phyloP scores from a whole-genome alignment of 371 early-diverging fungal species.

The Mortierella sp. region DNA sequence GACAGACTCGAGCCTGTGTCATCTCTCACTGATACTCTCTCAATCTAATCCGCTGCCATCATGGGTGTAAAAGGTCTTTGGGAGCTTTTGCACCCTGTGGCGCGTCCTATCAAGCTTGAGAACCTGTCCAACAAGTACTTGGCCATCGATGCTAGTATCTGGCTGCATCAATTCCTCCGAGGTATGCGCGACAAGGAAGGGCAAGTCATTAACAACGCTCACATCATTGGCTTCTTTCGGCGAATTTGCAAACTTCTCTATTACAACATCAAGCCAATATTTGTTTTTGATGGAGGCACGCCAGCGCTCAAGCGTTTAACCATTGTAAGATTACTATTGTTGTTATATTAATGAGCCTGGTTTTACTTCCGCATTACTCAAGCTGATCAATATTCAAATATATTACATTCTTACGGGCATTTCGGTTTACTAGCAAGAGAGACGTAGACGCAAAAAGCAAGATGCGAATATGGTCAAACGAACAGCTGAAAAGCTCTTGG shows the following conservation, averaged over 20 bases:
- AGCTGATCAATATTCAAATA: background rate
- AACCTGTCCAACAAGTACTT: conserved; percentile 78
- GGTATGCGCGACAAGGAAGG: conserved; percentile 93
- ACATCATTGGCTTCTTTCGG: conserved; percentile 93
- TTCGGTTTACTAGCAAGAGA: conserved; percentile 63
- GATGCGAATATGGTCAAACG: conserved; percentile 67
- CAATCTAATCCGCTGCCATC: background rate
- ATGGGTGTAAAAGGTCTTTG: conserved; percentile 99
- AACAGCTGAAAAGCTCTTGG: conserved; percentile 88
- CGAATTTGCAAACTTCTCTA: conserved; percentile 95
- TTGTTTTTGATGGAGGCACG: conserved; percentile 96
- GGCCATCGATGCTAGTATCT: conserved; percentile 96
- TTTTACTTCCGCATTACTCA: background rate
- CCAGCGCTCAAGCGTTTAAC: conserved; percentile 88
- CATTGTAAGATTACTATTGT: conserved; percentile 63
- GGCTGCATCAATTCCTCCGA: conserved; percentile 96
- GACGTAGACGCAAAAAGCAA: conserved; percentile 67
- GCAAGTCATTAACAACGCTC: conserved; percentile 83
- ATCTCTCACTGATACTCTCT: background rate
- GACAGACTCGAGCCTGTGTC: too few species aligned
- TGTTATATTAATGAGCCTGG: background rate
- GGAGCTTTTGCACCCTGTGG: conserved; percentile 88
- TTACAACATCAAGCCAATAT: conserved; percentile 92
- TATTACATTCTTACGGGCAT: background rate
- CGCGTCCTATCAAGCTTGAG: conserved; percentile 85